A percentile compares a stretch with the other conserved stretches of the same genome.
phyloP scores from a whole-genome alignment of 805 yeast species.

The Metschnikowia sp. region DNA sequence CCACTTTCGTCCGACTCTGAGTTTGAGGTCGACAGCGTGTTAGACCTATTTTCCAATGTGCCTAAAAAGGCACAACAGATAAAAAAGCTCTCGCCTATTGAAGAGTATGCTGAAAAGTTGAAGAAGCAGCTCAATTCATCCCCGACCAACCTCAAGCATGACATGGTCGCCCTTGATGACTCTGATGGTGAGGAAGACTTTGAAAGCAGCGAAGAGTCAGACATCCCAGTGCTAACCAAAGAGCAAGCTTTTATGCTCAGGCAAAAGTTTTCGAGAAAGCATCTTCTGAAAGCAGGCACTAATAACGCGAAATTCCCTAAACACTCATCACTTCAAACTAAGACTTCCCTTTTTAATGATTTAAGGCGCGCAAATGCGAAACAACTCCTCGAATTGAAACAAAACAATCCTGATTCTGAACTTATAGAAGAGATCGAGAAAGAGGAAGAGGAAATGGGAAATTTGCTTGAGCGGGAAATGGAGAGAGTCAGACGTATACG shows the following conservation, averaged over 20 bases:
- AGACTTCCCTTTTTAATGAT: conserved; percentile 28
- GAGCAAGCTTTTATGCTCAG: conserved; percentile 30
- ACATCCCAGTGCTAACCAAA: conserved; percentile 31
- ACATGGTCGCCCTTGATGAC: conserved; percentile 25
- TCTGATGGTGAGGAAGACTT: conserved; percentile 22
- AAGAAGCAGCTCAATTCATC: conserved; percentile 25
- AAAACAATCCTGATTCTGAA: conserved; percentile 23
- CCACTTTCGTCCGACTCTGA: conserved; percentile 9
- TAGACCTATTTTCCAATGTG: conserved; percentile 10
- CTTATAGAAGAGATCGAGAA: conserved; percentile 35
- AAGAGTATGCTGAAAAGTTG: conserved; percentile 32
- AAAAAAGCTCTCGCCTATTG: conserved; percentile 26
- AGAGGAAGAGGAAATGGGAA: conserved; percentile 44
- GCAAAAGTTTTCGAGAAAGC: conserved; percentile 30
- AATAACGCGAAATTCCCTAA: conserved; percentile 1
- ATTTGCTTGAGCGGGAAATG: conserved; percentile 48
- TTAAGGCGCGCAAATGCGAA: conserved; percentile 43
- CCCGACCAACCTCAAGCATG: conserved; percentile 20
- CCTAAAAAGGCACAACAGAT: conserved; percentile 1
- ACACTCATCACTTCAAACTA: conserved; percentile 1
- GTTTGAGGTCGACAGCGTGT: conserved; percentile 6
- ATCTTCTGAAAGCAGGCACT: conserved; percentile 1
- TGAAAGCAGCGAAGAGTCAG: conserved; percentile 11
- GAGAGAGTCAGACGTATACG: conserved; percentile 46
- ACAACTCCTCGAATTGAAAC: conserved; percentile 34